Percentiles rank a stretch among this genome's conserved stretches.
phyloP scores from a whole-genome alignment of 2,329 filamentous ascomycete species.

The Cordyceps sp. region DNA sequence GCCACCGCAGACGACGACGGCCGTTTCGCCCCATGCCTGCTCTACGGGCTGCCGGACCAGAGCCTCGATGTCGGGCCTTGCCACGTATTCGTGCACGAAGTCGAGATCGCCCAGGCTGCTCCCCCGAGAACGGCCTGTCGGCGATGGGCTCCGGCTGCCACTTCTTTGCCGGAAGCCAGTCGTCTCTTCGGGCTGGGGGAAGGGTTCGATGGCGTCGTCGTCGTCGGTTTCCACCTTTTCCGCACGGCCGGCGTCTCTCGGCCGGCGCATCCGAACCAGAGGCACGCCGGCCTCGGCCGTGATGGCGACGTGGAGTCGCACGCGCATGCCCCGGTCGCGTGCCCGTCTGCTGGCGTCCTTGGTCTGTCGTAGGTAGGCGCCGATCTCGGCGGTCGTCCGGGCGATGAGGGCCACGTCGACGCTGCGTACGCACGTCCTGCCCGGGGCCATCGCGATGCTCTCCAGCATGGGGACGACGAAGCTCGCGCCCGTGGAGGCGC shows the following conservation, averaged over 20 bases:
- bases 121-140: too few relatives aligned
- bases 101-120: not conserved
- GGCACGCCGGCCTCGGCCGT: constrained; percentile 17
- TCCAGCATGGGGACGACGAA: constrained; percentile 44
- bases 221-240: not conserved
- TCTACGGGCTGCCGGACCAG: constrained; percentile 39
- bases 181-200: too few relatives aligned
- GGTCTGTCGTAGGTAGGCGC: constrained; percentile 34
- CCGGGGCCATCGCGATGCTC: constrained; percentile 25
- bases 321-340: constrained; percentile 26
- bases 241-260: not conserved
- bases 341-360: constrained; percentile 25
- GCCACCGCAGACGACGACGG: constrained; percentile 42
- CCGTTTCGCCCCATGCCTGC: constrained; percentile 42
- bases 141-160: too few relatives aligned
- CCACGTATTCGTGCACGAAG: constrained; percentile 24
- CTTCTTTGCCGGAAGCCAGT: too few relatives aligned
- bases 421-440: constrained; percentile 29
- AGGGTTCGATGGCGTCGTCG: not conserved
- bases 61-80: constrained; percentile 30
- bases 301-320: constrained; percentile 36
- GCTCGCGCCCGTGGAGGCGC: constrained; percentile 46
- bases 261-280: constrained; percentile 1
- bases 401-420: constrained; percentile 37
- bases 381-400: constrained; percentile 32